These are phyloP conservation scores for Draba incana DNA, from an alignment of 345 rosid species.

Conservation along the genomic window DNA sequence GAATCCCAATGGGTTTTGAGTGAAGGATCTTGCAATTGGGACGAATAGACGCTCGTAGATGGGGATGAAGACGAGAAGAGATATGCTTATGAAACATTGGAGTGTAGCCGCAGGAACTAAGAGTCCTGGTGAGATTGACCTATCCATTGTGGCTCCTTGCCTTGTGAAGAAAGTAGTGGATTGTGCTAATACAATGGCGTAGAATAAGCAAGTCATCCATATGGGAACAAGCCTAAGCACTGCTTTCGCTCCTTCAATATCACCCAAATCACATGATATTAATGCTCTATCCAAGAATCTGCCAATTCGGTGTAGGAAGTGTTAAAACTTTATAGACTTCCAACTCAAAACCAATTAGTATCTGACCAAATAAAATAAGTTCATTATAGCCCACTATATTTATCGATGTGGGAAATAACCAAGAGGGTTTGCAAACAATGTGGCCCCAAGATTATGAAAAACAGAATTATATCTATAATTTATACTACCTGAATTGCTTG, in stretches of 20 bases:
- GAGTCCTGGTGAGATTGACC: constrained; percentile 44
- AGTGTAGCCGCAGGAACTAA: constrained; percentile 56
- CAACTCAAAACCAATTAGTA: no score
- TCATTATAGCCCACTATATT: neutral
- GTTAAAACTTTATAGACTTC: no score
- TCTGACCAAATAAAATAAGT: no score
- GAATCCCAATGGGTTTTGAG: constrained; percentile 42
- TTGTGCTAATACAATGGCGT: constrained; percentile 52
- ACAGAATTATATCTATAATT: neutral
- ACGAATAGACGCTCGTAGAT: constrained; percentile 55
- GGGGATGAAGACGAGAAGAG: constrained; percentile 47
- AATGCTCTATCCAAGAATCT: no score
- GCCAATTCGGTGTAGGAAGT: no score
- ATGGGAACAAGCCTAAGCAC: constrained; percentile 51
- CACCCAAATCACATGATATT: no score
- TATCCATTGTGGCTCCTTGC: constrained; percentile 57
- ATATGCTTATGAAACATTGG: constrained; percentile 46
- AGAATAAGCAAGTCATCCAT: constrained; percentile 51
- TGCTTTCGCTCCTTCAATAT: constrained; percentile 56
- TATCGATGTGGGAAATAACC: neutral
- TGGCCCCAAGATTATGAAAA: neutral
- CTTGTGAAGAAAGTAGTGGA: constrained; percentile 57
- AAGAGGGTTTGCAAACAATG: neutral
- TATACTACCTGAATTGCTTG: constrained; percentile 46
- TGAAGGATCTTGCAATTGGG: constrained; percentile 45